These are phyloP conservation scores for Kuraishia ogatae DNA, from an alignment of 805 yeast genomes.

Conservation along the genomic window DNA sequence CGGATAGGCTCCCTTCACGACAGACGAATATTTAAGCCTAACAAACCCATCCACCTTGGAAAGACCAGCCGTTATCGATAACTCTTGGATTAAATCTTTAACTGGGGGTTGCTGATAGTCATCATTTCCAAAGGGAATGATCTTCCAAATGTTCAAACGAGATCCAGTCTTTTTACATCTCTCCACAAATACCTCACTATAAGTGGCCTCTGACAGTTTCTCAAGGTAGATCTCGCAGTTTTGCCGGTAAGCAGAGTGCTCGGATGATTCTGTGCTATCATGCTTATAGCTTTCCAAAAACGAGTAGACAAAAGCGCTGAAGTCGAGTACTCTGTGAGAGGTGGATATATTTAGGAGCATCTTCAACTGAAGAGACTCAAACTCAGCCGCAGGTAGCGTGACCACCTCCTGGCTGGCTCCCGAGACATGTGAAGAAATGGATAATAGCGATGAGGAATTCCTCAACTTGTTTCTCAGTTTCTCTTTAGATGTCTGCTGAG, in stretches of 20 bases:
- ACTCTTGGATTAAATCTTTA: conserved; percentile 36
- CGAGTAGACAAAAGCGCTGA: conserved; percentile 17
- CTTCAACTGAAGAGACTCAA: conserved; percentile 22
- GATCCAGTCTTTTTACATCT: conserved; percentile 14
- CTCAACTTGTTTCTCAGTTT: conserved; percentile 44
- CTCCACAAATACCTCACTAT: conserved; percentile 32
- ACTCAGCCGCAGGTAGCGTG: conserved; percentile 25
- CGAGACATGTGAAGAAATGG: conserved; percentile 24
- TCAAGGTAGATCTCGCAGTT: conserved; percentile 11
- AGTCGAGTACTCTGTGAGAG: conserved; percentile 21
- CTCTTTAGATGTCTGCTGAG: conserved; percentile 45
- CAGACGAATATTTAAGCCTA: conserved; percentile 29
- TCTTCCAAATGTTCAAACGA: conserved; percentile 31
- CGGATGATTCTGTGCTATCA: conserved; percentile 4
- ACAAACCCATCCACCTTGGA: conserved; percentile 35
- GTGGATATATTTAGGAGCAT: conserved; percentile 27
- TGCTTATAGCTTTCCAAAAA: not conserved
- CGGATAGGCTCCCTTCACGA: conserved; percentile 40
- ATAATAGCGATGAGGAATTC: conserved; percentile 39
- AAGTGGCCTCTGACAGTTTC: conserved; percentile 39
- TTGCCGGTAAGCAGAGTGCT: conserved; percentile 8
- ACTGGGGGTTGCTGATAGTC: conserved; percentile 31
- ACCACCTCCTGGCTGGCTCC: conserved; percentile 11
- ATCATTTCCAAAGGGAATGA: conserved; percentile 44
- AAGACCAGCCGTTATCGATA: conserved; percentile 32